Base-by-base conservation (phyloP, 1,284 basidiomycete genomes). In the Tylopilus orsonianus region DNA sequence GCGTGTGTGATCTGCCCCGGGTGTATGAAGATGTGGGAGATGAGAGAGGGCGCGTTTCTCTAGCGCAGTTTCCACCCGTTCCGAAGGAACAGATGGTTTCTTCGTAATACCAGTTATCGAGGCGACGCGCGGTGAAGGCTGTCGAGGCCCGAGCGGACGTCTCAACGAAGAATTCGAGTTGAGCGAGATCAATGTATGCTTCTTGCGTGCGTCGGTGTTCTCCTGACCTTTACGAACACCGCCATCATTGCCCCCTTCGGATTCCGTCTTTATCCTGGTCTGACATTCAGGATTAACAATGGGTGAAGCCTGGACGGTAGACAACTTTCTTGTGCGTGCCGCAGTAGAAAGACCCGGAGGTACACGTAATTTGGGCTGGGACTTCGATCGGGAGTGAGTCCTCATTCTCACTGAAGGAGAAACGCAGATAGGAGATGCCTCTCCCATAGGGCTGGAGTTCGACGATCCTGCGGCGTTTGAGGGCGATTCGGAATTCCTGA, bases 231-330 rank as follows among this genome's bases (percentile, higher is more conserved):
- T 44, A 20, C 40, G 29, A 23, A 41, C 8, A 22, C 16, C 12
- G 8, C 7, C 10, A 47, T 27, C 34, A 16, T 38, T 51, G 20
- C 30, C 41, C n/a, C n/a, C 23, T 1, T 39, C 42, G 1, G 16
- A 39, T 24, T 52, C 49, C 24, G 32, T 46, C 7, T 55, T 59
- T 5, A 23, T 33, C 24, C 23, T 22, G 14, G 63, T 52, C 13
- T 50, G 57, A 8, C 36, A 50, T 22, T 23, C 38, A 19, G 50
- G 13, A 24, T 52, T 59, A 14, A 62, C 53, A 6, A 60, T 26
- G 6, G 63, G 67, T 16, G 67, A 65, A 29, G 52, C 63, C 29
- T 66, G 67, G 18, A 65, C 67, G 1, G 58, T 67, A 0, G 63
- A 65, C 29, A 68, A 30, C 27, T 68, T 66, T 37, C 54, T 64